Base-by-base conservation (phyloP, 768 basidiomycete species). In the Mycena capillaripes region DNA sequence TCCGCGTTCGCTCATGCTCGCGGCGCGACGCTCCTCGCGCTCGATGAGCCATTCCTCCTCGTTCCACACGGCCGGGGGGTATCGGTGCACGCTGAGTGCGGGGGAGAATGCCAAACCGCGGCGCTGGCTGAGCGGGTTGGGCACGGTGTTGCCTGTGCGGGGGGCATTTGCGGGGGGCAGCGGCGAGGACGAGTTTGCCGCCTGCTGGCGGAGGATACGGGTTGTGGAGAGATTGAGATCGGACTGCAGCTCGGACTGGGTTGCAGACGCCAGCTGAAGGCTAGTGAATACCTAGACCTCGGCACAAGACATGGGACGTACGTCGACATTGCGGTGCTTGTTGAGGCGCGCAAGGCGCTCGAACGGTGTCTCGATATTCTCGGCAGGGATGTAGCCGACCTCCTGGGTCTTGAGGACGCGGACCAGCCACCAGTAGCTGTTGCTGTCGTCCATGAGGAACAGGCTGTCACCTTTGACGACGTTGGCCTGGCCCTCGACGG, bases 341-440 rank as follows among this genome's bases (percentile, higher is more conserved):
- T 99, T 99, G 66, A 99, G 87, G 68, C 98, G 86, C 0, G 98
- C 98, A 8, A 99, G 89, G 40, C 98, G 89, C 80, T 99, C 98
- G 77, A 96, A 98, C 0, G 98, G 98, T 0, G 98, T 99, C 81
- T 99, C 98, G 75, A 99, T 98, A 81, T 98, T 99, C 84, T 99
- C 98, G 0, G 98, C 98, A 21, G 98, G 98, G 59, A 99, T 99
- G 81, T 99, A 99, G 0, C 98, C 98, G 19, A 99, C 96, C 78
- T 98, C 97, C 82, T 98, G 97, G 10, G 97, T 98, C 85, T 98
- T 99, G 74, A 99, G 91, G 11, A 99, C 98, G 56, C 97, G 91
- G 10, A 99, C 97, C 59, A 99, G 94, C 98, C 98, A 99, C 98
- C 98, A 99, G 84, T 99, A 99, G 82, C 95, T 96, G 82, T 99